These are phyloP conservation scores for Chlorociboria aeruginascens DNA, from an alignment of 495 filamentous ascomycete species.

Conservation along the genomic window DNA sequence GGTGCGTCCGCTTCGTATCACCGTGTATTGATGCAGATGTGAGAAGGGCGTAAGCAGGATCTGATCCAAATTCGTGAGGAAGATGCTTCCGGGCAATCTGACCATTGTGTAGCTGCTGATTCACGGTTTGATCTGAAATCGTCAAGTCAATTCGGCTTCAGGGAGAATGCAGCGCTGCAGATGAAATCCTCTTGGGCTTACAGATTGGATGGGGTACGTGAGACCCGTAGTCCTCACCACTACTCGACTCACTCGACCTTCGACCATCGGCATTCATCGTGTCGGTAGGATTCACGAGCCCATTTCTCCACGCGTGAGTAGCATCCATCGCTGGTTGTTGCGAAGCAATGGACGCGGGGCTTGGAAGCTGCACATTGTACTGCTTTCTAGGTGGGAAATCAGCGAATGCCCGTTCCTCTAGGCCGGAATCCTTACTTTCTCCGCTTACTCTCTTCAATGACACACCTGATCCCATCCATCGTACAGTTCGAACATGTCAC, in stretches of 20 bases:
- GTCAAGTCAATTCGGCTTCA: neutral
- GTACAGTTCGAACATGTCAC: slow-evolving; percentile 85
- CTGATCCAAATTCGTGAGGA: neutral
- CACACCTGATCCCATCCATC: slow-evolving; percentile 77
- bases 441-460: slow-evolving; percentile 82
- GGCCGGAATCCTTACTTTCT: slow-evolving; percentile 53
- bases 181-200: slow-evolving; percentile 5
- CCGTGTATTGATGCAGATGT: slow-evolving; percentile 12
- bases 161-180: neutral
- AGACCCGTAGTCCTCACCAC: slow-evolving; percentile 17
- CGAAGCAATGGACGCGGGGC: slow-evolving; percentile 18
- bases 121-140: slow-evolving; percentile 14
- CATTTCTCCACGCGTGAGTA: slow-evolving; percentile 19
- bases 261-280: slow-evolving; percentile 17
- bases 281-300: slow-evolving; percentile 18
- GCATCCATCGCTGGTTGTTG: slow-evolving; percentile 7
- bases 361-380: slow-evolving; percentile 14
- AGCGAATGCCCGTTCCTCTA: neutral
- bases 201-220: slow-evolving; percentile 42
- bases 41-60: slow-evolving; percentile 8
- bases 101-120: slow-evolving; percentile 9
- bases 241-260: slow-evolving; percentile 20
- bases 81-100: slow-evolving; percentile 8
- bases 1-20: slow-evolving; percentile 8
- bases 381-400: slow-evolving; percentile 22